These are phyloP conservation scores for Neofusicoccum laricinum DNA, from an alignment of 2,329 filamentous ascomycete species.

Conservation along the genomic window DNA sequence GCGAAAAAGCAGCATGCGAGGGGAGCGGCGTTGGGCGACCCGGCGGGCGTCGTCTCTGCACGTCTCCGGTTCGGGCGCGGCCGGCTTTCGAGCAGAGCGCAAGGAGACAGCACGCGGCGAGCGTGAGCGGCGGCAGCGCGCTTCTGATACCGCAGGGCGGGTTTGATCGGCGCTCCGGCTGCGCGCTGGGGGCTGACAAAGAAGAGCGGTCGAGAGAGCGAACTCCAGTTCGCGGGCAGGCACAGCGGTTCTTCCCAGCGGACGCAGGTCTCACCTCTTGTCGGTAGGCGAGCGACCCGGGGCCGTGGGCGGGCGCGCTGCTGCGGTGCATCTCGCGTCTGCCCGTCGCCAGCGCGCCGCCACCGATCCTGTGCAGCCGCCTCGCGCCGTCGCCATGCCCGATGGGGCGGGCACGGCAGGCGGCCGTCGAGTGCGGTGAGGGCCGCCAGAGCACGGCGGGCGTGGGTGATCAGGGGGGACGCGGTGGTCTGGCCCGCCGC, in stretches of 20 bases:
- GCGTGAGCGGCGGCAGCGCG: background rate
- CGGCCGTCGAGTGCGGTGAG: constrained; percentile 14
- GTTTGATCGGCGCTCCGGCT: constrained; percentile 1
- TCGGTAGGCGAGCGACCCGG: constrained; percentile 17
- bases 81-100: background rate
- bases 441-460: background rate
- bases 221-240: background rate
- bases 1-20: constrained; percentile 12
- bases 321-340: constrained; percentile 14
- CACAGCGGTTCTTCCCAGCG: constrained; percentile 6
- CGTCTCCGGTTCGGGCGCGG: background rate
- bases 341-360: constrained; percentile 11
- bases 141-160: background rate
- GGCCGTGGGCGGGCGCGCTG: constrained; percentile 15
- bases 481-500: background rate
- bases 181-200: constrained; percentile 2
- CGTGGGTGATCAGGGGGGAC: constrained; percentile 4
- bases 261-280: constrained; percentile 17
- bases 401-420: constrained; percentile 14
- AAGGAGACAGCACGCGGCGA: background rate
- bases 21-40: background rate
- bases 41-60: background rate
- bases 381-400: constrained; percentile 16
- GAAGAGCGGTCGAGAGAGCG: constrained; percentile 11
- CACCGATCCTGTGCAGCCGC: constrained; percentile 14